Conservation (phyloP, 2,329 filamentous ascomycete genomes). For the Colletotrichum cuscutae region DNA sequence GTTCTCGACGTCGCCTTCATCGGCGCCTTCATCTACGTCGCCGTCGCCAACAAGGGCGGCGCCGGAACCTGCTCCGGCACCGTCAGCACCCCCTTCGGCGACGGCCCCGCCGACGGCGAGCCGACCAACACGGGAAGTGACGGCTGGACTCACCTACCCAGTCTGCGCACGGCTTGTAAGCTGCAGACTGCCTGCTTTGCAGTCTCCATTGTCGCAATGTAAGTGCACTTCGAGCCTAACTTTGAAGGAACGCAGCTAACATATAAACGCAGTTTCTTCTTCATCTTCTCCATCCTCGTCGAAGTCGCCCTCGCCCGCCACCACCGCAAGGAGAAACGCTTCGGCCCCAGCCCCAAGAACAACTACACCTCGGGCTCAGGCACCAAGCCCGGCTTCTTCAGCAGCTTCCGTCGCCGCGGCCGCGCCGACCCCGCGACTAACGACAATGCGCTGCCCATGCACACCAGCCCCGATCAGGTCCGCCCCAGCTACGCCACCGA, state of each 20-base stretch:
- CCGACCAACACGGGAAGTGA: constrained; percentile 59
- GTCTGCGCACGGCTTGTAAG: constrained; percentile 69
- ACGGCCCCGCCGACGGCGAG: constrained; percentile 62
- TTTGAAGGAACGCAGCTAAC: neutral
- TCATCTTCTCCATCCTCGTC: constrained; percentile 76
- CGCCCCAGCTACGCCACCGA: constrained; percentile 56
- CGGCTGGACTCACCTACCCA: constrained; percentile 60
- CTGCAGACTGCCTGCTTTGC: constrained; percentile 83
- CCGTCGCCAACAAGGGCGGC: constrained; percentile 77
- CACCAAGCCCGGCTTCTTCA: constrained; percentile 45
- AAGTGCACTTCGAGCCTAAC: constrained; percentile 41
- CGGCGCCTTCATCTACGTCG: constrained; percentile 84
- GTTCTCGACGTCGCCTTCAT: constrained; percentile 81
- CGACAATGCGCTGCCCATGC: constrained; percentile 49
- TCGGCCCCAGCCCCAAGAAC: constrained; percentile 60
- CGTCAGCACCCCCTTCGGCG: constrained; percentile 76
- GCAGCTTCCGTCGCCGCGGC: constrained; percentile 46
- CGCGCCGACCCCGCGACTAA: constrained; percentile 41
- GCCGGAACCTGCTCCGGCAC: constrained; percentile 69
- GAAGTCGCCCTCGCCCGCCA: constrained; percentile 76
- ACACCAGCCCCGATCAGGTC: constrained; percentile 54
- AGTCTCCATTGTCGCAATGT: constrained; percentile 82
- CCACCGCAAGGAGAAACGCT: constrained; percentile 80
- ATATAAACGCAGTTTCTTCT: constrained; percentile 68
- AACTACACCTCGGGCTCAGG: constrained; percentile 70